These are phyloP conservation scores for barrel medic (Medicago truncatula) DNA, from an alignment of 306 rosid species.

Conservation along the genomic window MtrunA17r5.0-ANR NC_053045.1:63373001-63373500, in stretches of 20 bases:
- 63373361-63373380: slow-evolving; percentile 23
- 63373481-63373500: slow-evolving; percentile 15
- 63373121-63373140: slow-evolving; percentile 99
- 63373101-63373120: slow-evolving; percentile 93
- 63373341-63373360: slow-evolving; percentile 19
- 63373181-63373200: slow-evolving; percentile 91
- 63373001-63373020: slow-evolving; percentile 47
- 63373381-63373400: slow-evolving; percentile 1
- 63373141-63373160: slow-evolving; percentile 90
- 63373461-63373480: slow-evolving; percentile 21
- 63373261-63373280: slow-evolving; percentile 44
- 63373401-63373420: slow-evolving; percentile 5
- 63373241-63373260: slow-evolving; percentile 85
- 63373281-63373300: slow-evolving; percentile 32
- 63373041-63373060: slow-evolving; percentile 95
- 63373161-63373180: slow-evolving; percentile 86
- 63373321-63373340: slow-evolving; percentile 9
- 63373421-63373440: slow-evolving; percentile 16
- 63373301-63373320: slow-evolving; percentile 35
- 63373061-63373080: slow-evolving; percentile 81
- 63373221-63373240: slow-evolving; percentile 88
- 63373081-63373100: slow-evolving; percentile 66
- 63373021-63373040: slow-evolving; percentile 94
- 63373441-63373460: slow-evolving; percentile 35
- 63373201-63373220: slow-evolving; percentile 90